Conservation (phyloP, 768 basidiomycete species). For the Lanmaoa pseudosensibilis region DNA sequence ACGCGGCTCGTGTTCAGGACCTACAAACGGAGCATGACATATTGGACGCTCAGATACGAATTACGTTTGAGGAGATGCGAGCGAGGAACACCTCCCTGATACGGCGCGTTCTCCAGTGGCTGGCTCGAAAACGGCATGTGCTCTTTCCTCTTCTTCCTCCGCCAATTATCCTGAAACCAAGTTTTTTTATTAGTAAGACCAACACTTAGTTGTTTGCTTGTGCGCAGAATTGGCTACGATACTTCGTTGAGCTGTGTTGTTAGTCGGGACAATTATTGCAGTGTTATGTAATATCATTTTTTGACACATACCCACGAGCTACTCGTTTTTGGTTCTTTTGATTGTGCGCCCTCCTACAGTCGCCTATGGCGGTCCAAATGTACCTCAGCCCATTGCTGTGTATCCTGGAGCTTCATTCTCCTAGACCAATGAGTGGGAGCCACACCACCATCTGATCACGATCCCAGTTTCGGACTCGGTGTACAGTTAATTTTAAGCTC, state of each 20-base stretch:
- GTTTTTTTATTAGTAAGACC: neutral
- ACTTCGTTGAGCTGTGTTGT: neutral
- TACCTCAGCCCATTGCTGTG: too few relatives aligned
- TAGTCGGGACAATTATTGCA: neutral
- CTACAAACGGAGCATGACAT: slow-evolving; percentile 1
- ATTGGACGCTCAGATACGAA: neutral
- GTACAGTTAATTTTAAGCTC: too few relatives aligned
- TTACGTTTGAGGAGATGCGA: neutral
- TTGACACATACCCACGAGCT: too few relatives aligned
- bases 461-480: too few relatives aligned
- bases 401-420: too few relatives aligned
- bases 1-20: neutral
- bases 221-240: neutral
- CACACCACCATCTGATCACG: too few relatives aligned
- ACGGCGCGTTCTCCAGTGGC: slow-evolving; percentile 6
- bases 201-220: neutral
- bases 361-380: too few relatives aligned
- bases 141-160: neutral
- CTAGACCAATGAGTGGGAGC: too few relatives aligned
- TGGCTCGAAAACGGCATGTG: neutral
- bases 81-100: neutral
- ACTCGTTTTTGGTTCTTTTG: too few relatives aligned
- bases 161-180: neutral
- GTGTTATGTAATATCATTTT: too few relatives aligned
- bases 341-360: too few relatives aligned